Evolutionary conservation across 805 yeast species (phyloP).

Genomic region (Isabelozyma heimii): DNA sequence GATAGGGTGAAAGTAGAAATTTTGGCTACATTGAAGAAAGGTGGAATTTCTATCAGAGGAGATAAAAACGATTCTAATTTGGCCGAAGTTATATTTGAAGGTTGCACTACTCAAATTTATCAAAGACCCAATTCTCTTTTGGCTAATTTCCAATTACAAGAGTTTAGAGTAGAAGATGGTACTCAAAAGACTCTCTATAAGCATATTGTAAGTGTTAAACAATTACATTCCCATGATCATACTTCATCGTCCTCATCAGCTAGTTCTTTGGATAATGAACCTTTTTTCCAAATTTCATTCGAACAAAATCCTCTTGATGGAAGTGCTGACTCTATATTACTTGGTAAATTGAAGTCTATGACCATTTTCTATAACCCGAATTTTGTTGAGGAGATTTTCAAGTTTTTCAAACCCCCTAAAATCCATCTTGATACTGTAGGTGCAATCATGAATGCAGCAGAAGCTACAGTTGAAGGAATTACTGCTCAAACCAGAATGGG

Average conservation of each 20-base stretch:
- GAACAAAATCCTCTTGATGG: slow-evolving; percentile 86
- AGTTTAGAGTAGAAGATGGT: slow-evolving; percentile 85
- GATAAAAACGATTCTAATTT: slow-evolving; percentile 44
- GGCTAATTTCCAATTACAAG: slow-evolving; percentile 71
- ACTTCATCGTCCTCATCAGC: not conserved
- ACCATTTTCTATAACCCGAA: slow-evolving; percentile 86
- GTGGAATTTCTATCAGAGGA: slow-evolving; percentile 65
- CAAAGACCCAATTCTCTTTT: slow-evolving; percentile 79
- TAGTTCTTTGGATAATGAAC: slow-evolving; percentile 36
- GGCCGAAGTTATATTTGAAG: slow-evolving; percentile 80
- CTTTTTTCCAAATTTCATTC: slow-evolving; percentile 77
- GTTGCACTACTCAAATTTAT: slow-evolving; percentile 67
- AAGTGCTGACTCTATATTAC: slow-evolving; percentile 74
- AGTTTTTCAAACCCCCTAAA: slow-evolving; percentile 84
- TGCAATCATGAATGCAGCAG: slow-evolving; percentile 91
- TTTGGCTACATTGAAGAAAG: slow-evolving; percentile 66
- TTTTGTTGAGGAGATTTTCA: slow-evolving; percentile 70
- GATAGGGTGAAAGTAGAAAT: slow-evolving; percentile 70
- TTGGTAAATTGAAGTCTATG: slow-evolving; percentile 78
- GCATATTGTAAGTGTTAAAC: slow-evolving; percentile 82
- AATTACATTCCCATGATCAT: slow-evolving; percentile 39
- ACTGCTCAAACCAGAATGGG: slow-evolving; percentile 90
- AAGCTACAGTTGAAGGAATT: slow-evolving; percentile 87
- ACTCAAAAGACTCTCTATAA: slow-evolving; percentile 76
- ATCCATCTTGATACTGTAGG: slow-evolving; percentile 85